A percentile compares a stretch with the other conserved stretches of the same genome.
Evolutionary conservation across 106 monocot species (phyloP).

Genomic region (Platanthera zijinensis): DNA sequence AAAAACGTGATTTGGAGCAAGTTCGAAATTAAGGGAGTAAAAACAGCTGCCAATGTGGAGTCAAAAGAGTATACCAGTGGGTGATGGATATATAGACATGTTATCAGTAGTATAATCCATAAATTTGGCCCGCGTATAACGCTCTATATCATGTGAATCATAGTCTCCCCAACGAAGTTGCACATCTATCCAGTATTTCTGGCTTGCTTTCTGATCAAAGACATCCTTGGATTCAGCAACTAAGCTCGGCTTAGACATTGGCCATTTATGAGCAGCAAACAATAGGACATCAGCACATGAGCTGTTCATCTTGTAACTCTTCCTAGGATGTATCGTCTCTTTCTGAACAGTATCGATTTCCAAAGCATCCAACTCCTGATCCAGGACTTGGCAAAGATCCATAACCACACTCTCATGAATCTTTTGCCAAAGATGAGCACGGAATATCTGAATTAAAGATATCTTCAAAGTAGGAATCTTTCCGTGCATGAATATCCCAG

Average conservation of each 20-base stretch:
- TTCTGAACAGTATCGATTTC: constrained; percentile 99
- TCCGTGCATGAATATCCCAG: constrained; percentile 99
- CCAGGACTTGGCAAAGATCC: constrained; percentile 99
- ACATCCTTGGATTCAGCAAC: constrained; percentile 98
- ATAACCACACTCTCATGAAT: constrained; percentile 99
- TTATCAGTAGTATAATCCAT: constrained; percentile 99
- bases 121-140: constrained; percentile 97
- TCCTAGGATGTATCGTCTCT: constrained; percentile 98
- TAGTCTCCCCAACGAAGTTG: constrained; percentile 99
- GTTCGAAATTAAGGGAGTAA: not conserved
- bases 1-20: not conserved
- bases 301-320: constrained; percentile 99
- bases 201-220: constrained; percentile 98
- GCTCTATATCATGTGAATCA: constrained; percentile 99
- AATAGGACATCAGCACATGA: constrained; percentile 97
- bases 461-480: constrained; percentile 98
- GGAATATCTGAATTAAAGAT: constrained; percentile 98
- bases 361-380: constrained; percentile 94
- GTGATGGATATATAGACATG: constrained; percentile 99
- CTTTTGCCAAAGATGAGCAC: constrained; percentile 99
- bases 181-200: constrained; percentile 99
- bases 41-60: not conserved
- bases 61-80: constrained; percentile 58
- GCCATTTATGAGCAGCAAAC: constrained; percentile 98
- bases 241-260: constrained; percentile 98